A percentile compares a stretch with the other conserved stretches of the same genome.
Evolutionary conservation across 345 rosid genomes (phyloP).

Genomic region (Hibiscus syriacus): DNA sequence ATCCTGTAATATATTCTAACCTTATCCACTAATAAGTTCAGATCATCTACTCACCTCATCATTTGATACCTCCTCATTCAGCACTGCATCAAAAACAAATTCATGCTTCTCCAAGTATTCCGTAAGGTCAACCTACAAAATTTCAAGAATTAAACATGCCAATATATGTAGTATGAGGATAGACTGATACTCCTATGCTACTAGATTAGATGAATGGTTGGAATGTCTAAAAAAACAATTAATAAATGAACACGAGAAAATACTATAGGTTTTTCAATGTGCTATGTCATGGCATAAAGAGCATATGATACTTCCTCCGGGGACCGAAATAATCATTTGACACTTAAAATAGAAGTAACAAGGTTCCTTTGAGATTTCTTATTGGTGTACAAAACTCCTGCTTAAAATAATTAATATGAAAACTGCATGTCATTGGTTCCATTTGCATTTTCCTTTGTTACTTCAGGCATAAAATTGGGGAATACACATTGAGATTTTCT

Average conservation of each 20-base stretch:
- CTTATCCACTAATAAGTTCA: background rate
- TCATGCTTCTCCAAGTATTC: slow-evolving; percentile 93
- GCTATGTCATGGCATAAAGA: background rate
- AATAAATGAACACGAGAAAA: background rate
- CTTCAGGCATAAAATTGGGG: background rate
- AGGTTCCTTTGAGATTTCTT: background rate
- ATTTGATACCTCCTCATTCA: slow-evolving; percentile 94
- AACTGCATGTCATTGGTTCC: no score
- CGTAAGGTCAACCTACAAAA: slow-evolving; percentile 84
- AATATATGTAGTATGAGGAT: background rate
- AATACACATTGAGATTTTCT: background rate
- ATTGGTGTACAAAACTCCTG: background rate
- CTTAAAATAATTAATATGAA: no score
- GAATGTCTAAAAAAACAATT: background rate
- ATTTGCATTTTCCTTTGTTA: no score
- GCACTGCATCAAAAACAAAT: slow-evolving; percentile 92
- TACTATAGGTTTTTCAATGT: background rate
- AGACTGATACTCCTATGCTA: background rate
- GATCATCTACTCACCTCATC: slow-evolving; percentile 61
- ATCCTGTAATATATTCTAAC: background rate
- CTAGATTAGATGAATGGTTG: background rate
- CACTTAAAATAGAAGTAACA: background rate
- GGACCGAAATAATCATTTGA: background rate
- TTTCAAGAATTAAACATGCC: slow-evolving; percentile 4
- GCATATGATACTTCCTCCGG: background rate